Evolutionary conservation across 1,284 basidiomycete species (phyloP).

Genomic region (Puccinia triticina): DNA sequence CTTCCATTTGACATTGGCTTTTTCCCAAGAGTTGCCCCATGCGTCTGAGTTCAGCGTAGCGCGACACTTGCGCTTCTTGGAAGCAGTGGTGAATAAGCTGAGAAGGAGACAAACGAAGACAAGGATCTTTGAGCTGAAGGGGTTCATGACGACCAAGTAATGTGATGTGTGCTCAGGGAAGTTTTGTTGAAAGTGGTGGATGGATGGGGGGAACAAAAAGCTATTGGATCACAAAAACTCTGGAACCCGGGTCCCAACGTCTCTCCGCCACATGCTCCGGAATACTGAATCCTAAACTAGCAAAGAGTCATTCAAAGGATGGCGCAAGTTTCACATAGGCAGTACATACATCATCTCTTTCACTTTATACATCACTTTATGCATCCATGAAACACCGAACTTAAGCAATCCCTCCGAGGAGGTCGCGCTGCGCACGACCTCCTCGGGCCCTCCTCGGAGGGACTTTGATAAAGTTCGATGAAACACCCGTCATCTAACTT

Average conservation of each 20-base stretch:
- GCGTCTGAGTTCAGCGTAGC: conserved; percentile 48
- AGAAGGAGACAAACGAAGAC: neutral
- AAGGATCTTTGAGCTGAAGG: neutral
- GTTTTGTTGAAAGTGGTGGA: neutral
- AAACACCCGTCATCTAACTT: too few relatives aligned
- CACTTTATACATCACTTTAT: too few relatives aligned
- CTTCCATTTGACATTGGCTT: conserved; percentile 46
- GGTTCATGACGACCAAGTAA: neutral
- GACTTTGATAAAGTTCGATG: too few relatives aligned
- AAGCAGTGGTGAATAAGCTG: neutral
- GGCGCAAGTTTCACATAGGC: too few relatives aligned
- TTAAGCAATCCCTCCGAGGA: too few relatives aligned
- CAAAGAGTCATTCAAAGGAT: neutral
- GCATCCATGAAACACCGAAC: too few relatives aligned
- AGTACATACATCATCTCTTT: too few relatives aligned
- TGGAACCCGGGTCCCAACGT: neutral
- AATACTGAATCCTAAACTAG: conserved; percentile 14
- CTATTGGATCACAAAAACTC: neutral
- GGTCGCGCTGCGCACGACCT: too few relatives aligned
- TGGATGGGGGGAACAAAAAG: neutral
- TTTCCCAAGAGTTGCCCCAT: conserved; percentile 35
- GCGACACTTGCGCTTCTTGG: conserved; percentile 30
- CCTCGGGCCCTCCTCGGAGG: too few relatives aligned
- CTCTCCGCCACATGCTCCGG: neutral
- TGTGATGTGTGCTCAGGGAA: neutral